Evolutionary conservation across 495 filamentous ascomycete genomes (phyloP).

Genomic region (Podospora australis): DNA sequence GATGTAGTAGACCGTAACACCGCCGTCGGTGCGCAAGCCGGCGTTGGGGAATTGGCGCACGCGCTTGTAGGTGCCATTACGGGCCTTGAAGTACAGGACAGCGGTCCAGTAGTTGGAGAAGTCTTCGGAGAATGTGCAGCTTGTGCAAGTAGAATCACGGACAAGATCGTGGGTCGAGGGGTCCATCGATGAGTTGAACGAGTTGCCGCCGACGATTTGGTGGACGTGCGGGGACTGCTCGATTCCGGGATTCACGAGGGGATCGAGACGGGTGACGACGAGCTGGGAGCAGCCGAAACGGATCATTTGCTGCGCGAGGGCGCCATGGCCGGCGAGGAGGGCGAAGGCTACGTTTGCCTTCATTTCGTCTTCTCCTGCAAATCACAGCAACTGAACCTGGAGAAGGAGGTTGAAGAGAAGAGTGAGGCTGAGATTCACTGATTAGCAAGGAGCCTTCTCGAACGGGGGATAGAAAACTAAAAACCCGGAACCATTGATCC

Average conservation of each 20-base stretch:
- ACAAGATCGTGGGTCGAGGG: conserved; percentile 30
- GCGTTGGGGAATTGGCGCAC: conserved; percentile 39
- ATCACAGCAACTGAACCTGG: not conserved
- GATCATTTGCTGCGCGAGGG: conserved; percentile 30
- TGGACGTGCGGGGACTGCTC: conserved; percentile 34
- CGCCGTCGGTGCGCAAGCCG: conserved; percentile 34
- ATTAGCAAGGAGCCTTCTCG: not conserved
- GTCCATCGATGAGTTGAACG: conserved; percentile 34
- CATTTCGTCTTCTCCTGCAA: not conserved
- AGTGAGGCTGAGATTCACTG: not conserved
- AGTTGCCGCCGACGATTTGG: conserved; percentile 38
- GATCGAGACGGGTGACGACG: conserved; percentile 34
- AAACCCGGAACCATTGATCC: not conserved
- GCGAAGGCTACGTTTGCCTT: conserved; percentile 26
- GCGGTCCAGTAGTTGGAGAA: conserved; percentile 45
- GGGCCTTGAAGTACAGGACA: conserved; percentile 38
- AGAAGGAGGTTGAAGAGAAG: not conserved
- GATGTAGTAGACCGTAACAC: conserved; percentile 46
- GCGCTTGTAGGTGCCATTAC: conserved; percentile 38
- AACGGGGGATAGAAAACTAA: not conserved
- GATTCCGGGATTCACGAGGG: conserved; percentile 34
- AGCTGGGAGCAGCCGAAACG: conserved; percentile 40
- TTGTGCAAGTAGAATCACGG: conserved; percentile 33
- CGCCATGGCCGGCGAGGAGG: conserved; percentile 35
- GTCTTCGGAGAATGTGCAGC: conserved; percentile 36